These are phyloP conservation scores for Brassica juncea DNA, from an alignment of 345 rosid species.

Conservation along the genomic window DNA sequence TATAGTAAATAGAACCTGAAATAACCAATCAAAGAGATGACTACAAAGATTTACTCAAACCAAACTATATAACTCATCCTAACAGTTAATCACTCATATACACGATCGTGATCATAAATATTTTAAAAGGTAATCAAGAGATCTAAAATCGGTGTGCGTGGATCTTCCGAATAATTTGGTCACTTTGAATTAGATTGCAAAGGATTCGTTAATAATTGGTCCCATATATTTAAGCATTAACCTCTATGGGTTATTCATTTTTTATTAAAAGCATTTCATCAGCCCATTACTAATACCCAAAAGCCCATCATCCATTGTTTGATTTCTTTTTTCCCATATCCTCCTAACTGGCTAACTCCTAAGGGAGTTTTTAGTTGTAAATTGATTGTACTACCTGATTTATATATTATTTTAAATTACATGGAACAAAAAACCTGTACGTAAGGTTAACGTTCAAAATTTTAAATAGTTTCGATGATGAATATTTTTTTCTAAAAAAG, in stretches of 20 bases:
- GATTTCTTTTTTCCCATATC: not conserved
- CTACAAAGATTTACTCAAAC: not conserved
- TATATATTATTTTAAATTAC: not conserved
- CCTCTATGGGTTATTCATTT: conserved; percentile 1
- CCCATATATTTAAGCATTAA: not conserved
- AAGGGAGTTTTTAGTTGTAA: not conserved
- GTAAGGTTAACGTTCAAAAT: not conserved
- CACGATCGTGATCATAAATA: not conserved
- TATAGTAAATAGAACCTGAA: too few relatives aligned
- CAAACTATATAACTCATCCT: not conserved
- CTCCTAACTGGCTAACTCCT: not conserved
- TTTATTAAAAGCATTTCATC: not conserved
- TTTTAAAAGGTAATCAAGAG: not conserved
- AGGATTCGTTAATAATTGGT: not conserved
- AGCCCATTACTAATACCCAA: conserved; percentile 26
- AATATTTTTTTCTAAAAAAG: not conserved
- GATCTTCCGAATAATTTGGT: not conserved
- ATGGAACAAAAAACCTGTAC: not conserved
- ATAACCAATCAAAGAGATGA: not conserved
- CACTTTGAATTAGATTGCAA: not conserved
- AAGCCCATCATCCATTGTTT: conserved; percentile 20
- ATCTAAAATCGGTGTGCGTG: not conserved
- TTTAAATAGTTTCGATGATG: not conserved
- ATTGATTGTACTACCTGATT: not conserved
- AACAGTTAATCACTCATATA: not conserved